Evolutionary conservation across 257 asterid genomes (phyloP).

Genomic region (Solanum rostratum): DNA sequence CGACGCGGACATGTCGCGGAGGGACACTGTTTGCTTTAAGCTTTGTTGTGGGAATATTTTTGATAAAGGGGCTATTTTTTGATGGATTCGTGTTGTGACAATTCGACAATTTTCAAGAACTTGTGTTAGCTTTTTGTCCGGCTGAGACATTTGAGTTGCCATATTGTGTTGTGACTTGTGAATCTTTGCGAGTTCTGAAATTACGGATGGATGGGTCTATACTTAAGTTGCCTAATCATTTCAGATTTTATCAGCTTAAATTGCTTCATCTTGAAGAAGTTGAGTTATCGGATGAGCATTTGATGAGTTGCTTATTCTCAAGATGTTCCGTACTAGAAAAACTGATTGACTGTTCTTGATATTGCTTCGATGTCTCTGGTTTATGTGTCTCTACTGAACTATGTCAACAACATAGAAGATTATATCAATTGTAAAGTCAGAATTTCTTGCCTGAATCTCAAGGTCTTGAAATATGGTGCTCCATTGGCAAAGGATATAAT

Average conservation of each 20-base stretch:
- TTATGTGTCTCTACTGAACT: background rate
- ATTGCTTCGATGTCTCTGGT: background rate
- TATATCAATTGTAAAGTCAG: background rate
- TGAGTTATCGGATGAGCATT: background rate
- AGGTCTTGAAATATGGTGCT: background rate
- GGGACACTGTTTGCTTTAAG: background rate
- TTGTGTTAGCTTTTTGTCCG: background rate
- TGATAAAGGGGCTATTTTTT: background rate
- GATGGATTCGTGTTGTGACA: background rate
- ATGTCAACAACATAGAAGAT: background rate
- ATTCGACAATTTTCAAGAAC: constrained; percentile 2
- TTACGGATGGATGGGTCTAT: background rate
- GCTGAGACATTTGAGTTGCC: background rate
- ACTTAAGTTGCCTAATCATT: background rate
- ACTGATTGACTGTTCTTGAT: background rate
- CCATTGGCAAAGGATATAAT: background rate
- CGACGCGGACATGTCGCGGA: no score
- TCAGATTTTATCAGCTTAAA: background rate
- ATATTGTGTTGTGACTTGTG: background rate
- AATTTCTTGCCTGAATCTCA: constrained; percentile 8
- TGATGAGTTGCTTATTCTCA: background rate
- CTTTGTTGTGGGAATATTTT: background rate
- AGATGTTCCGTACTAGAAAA: background rate
- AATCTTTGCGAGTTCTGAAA: constrained; percentile 8
- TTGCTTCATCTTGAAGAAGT: background rate